Base-by-base conservation (phyloP, 2,329 filamentous ascomycete species). In the Arachnomyces sp. region DNA sequence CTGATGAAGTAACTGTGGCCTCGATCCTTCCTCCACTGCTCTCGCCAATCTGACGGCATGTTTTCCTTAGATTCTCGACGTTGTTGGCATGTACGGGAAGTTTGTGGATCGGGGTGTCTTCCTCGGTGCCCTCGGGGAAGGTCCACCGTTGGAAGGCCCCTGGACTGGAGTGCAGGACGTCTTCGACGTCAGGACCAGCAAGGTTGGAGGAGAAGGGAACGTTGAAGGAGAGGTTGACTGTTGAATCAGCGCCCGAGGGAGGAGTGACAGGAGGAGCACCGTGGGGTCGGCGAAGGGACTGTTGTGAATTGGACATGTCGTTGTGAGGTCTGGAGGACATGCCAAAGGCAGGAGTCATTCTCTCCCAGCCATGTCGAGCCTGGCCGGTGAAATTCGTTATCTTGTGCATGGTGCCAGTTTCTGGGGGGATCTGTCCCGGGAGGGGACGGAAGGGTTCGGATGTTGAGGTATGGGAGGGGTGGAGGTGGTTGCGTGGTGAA, bases 141-240 rank as follows among this genome's bases (percentile, higher is more conserved):
- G 87, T 92, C 92, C 92, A 98, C 61, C 86, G 81, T 50, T 90
- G 77, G 49, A 94, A 81, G 45, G 90, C 89, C 52, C 87, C 84
- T 43, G 81, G 79, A 48, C 85, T 94, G 48, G 90, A 88, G 67
- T 95, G 90, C 45, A 96, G 77, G 55, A 98, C 86, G 64, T 96
- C 89, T 64, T 95, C 88, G 51, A 84, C 84, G 57, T 96, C 88
- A 48, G 92, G 92, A 28, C 92, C 92, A 47, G 85, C 78, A 46
- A 98, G 79, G 56, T 90, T 90, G 49, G 86, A 94, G 52, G 88
- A 82, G 67, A 96, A 95, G 45, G 92, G 92, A 36, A 98, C 84
- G 61, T 95, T 96, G 79, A 98, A 96, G 49, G 87, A 90, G 62
- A 94, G 82, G 65, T 93, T 87, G 64, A 96, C 85, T 50, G 79